Evolutionary conservation across 257 asterid genomes (phyloP), one percentile per base, ranked within the genome.

Genomic region (Parsonsia alboflavescens): DNA sequence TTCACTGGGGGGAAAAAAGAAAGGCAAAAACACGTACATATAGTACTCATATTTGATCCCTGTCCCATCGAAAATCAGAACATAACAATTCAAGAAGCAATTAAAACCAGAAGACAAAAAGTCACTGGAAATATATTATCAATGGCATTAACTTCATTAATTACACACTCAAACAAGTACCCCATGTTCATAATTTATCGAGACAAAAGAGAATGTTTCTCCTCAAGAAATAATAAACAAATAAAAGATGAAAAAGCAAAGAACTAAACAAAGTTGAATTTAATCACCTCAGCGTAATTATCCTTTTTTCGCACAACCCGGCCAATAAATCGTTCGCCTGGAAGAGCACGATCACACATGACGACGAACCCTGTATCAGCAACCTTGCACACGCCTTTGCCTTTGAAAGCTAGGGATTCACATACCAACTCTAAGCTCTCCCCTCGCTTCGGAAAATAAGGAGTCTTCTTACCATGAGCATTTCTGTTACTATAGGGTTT

Each of bases 281-380:
- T 17, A 69, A 61, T 89, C 56, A 72, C 98, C 98, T 94, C 98
- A 5, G 97, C 97, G 61, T 86, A 90, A 72, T 84, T 84, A 73
- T 94, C 83, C 79, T 88, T 91, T 82, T 87, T 94, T 70, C 97
- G 85, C 1, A 95, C 86, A 24, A 91, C 95, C 44, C 93, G 95
- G 2, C 97, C 98, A 26, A 94, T 72, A 83, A 91, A 94, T 70
- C 86, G 86, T 67, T 94, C 98, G 5, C 98, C 98, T 16, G 98
- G 97, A 52, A 94, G 89, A 10, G 93, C 97, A 50, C 96, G 91
- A 74, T 91, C 97, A 77, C 97, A 91, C 97, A 94, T 86, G 77
- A 94, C 84, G 50, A 94, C 76, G 77, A 82, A 94, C 17, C 97
- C 97, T 24, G 95, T 83, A 44, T 86, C 93, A 7, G 89, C 83